Conservation (phyloP, 805 yeast genomes). For the Teunomyces kruisii region DNA sequence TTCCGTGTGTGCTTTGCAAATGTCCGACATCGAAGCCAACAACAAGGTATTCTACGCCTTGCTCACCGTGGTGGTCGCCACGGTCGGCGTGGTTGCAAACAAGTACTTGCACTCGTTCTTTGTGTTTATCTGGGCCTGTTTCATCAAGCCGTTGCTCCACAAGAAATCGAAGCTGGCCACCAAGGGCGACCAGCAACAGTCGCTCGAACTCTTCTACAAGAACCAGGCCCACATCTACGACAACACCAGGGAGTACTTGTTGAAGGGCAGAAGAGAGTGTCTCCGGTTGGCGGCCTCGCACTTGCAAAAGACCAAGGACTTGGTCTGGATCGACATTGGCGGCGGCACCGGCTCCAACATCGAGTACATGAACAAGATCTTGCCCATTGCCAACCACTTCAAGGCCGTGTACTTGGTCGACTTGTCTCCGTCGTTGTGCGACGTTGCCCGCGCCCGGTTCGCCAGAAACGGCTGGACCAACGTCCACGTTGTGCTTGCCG, state of each 20-base stretch:
- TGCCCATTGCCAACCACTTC: conserved; percentile 49
- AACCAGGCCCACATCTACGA: conserved; percentile 80
- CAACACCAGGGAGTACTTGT: conserved; percentile 60
- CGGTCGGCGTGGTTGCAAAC: conserved; percentile 1
- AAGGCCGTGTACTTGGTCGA: conserved; percentile 71
- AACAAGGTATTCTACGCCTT: background rate
- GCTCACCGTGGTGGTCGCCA: background rate
- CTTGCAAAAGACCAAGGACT: conserved; percentile 39
- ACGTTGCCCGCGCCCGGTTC: conserved; percentile 64
- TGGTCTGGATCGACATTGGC: conserved; percentile 79
- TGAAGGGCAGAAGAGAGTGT: conserved; percentile 71
- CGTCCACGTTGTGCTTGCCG: conserved; percentile 69
- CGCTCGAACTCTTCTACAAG: conserved; percentile 68
- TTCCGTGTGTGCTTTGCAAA: too few species aligned
- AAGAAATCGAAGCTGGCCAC: conserved; percentile 22
- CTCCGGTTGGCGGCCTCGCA: conserved; percentile 60
- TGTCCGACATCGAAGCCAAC: background rate
- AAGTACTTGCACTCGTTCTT: conserved; percentile 18
- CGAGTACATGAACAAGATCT: conserved; percentile 65
- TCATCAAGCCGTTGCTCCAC: conserved; percentile 54
- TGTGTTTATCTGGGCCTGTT: conserved; percentile 50
- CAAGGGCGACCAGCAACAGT: conserved; percentile 50
- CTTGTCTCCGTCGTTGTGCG: conserved; percentile 73
- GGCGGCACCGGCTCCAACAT: conserved; percentile 87
- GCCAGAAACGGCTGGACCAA: conserved; percentile 44